Evolutionary conservation across 2,329 filamentous ascomycete species (phyloP).

Genomic region (Aspergillus aculeatinus): DNA sequence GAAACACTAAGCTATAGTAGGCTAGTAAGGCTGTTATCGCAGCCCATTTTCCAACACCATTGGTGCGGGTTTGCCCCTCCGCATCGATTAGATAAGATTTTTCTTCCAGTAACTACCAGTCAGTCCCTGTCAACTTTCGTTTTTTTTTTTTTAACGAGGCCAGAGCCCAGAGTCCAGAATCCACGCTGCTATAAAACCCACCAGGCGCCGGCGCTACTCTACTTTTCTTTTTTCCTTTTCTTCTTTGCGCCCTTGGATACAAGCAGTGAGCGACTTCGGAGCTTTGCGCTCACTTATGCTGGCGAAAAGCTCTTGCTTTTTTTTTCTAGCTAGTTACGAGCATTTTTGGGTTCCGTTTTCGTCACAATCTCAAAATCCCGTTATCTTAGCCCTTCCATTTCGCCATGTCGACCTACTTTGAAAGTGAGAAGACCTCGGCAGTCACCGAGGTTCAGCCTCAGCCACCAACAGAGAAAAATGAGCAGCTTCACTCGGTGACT

Average conservation of each 20-base stretch:
- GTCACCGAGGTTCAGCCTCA: slow-evolving; percentile 3
- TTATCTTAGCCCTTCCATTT: neutral
- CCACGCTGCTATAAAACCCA: slow-evolving; percentile 2
- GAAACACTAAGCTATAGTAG: neutral
- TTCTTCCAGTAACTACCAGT: neutral
- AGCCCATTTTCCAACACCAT: neutral
- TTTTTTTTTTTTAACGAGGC: too few species aligned
- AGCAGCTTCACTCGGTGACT: slow-evolving; percentile 3
- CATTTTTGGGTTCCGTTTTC: neutral
- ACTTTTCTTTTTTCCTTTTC: slow-evolving; percentile 2
- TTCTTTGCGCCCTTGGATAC: slow-evolving; percentile 5
- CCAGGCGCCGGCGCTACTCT: neutral
- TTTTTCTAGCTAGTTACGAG: too few species aligned
- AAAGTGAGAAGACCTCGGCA: slow-evolving; percentile 3
- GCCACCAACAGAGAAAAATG: neutral
- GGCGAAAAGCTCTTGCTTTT: slow-evolving; percentile 10
- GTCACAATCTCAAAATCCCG: neutral
- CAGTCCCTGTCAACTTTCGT: neutral
- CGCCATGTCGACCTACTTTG: slow-evolving; percentile 1
- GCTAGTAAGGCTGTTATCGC: neutral
- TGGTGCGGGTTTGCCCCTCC: neutral
- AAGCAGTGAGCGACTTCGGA: slow-evolving; percentile 12
- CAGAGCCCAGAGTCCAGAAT: neutral
- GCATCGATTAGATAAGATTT: neutral
- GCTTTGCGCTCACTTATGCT: slow-evolving; percentile 13